Conservation (phyloP, 371 early-diverging fungal genomes). For the Smittium culicis region DNA sequence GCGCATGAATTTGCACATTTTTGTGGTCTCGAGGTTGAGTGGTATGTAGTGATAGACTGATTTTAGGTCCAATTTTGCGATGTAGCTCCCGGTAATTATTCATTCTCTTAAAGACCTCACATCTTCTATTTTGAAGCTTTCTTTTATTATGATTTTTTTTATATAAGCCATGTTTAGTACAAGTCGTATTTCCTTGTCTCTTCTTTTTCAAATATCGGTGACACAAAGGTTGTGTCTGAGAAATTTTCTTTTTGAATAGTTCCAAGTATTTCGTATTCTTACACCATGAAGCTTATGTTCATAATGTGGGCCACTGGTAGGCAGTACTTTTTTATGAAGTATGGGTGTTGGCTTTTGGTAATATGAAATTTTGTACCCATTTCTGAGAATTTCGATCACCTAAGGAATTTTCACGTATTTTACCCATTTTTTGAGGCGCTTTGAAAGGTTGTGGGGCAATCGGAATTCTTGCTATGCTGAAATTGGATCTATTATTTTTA, state of each 20-base stretch:
- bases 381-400: not conserved
- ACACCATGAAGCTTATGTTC: not conserved
- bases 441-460: not conserved
- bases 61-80: constrained; percentile 26
- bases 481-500: no score
- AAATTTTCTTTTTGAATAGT: not conserved
- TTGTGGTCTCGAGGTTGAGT: constrained; percentile 7
- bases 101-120: constrained; percentile 24
- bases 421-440: not conserved
- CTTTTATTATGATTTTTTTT: not conserved
- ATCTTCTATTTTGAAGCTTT: constrained; percentile 19
- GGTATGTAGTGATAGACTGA: constrained; percentile 31
- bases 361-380: not conserved
- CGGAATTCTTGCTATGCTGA: no score
- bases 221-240: not conserved
- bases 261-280: not conserved
- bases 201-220: not conserved
- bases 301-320: not conserved
- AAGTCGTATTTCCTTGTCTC: not conserved
- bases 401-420: not conserved
- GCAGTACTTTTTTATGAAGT: not conserved
- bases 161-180: not conserved
- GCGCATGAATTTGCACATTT: constrained; percentile 22
- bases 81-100: constrained; percentile 19
- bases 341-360: not conserved